A percentile compares a stretch with the other conserved stretches of the same genome.
Conservation (phyloP, 2,329 filamentous ascomycete genomes). For the Cytospora paraplurivora region DNA sequence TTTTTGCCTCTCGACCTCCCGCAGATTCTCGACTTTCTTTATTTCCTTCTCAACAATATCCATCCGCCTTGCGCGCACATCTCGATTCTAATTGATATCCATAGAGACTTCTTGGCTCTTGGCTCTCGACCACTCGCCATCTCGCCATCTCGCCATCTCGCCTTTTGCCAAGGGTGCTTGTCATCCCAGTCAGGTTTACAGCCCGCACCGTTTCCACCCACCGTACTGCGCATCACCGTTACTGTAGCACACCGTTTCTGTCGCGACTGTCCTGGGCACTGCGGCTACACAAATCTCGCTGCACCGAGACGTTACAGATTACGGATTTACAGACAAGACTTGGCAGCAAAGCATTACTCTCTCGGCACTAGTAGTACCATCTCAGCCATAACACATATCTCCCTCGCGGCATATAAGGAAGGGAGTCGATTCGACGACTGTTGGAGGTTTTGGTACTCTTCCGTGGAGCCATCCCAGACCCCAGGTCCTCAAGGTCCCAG, state of each 20-base stretch:
- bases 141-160: slow-evolving; percentile 14
- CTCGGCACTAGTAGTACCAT: slow-evolving; percentile 22
- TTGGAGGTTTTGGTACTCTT: background rate
- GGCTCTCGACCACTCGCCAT: slow-evolving; percentile 19
- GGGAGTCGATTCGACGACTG: background rate
- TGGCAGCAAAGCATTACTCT: slow-evolving; percentile 26
- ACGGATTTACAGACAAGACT: slow-evolving; percentile 9
- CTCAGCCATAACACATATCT: background rate
- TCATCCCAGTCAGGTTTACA: background rate
- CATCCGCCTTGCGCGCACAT: background rate
- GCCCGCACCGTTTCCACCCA: slow-evolving; percentile 13
- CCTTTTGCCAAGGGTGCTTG: background rate
- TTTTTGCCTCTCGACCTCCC: background rate
- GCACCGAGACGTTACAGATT: slow-evolving; percentile 5
- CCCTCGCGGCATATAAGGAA: slow-evolving; percentile 16
- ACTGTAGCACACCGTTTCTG: background rate
- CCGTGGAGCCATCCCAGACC: background rate
- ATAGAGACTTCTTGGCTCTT: slow-evolving; percentile 13
- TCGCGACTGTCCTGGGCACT: slow-evolving; percentile 1
- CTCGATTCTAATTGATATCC: slow-evolving; percentile 6
- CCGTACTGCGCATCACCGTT: background rate
- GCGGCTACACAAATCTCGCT: slow-evolving; percentile 24
- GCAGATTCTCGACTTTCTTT: background rate
- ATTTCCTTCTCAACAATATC: background rate
- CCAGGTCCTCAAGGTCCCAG: background rate